A percentile compares a stretch with the other conserved stretches of the same genome.
phyloP scores from a whole-genome alignment of 768 basidiomycete species.

The Antrodiella citrinella region DNA sequence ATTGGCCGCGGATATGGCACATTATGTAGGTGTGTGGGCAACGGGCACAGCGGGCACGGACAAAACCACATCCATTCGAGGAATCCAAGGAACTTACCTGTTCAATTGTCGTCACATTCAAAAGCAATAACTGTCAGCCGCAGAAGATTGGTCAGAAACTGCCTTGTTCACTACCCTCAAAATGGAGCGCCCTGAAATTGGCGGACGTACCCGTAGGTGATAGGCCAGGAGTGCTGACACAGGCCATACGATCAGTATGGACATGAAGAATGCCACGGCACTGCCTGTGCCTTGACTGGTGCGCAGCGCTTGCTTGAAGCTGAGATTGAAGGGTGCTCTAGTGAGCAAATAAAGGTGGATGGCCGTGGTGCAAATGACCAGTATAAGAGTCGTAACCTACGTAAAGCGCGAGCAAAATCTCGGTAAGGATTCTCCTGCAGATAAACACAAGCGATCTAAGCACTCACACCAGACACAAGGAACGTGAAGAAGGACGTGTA shows the following conservation, averaged over 20 bases:
- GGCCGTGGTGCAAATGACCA: constrained; percentile 78
- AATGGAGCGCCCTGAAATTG: neutral
- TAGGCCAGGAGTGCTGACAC: constrained; percentile 72
- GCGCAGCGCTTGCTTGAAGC: constrained; percentile 38
- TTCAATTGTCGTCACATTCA: constrained; percentile 95
- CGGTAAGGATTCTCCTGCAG: too few species aligned
- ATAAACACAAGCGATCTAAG: too few species aligned
- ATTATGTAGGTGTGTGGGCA: neutral
- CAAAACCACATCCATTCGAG: constrained; percentile 7
- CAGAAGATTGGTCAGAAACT: neutral
- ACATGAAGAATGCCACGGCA: constrained; percentile 70
- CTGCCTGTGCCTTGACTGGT: constrained; percentile 55
- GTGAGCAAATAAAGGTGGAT: constrained; percentile 71
- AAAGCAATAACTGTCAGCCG: constrained; percentile 52
- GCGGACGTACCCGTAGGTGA: constrained; percentile 69
- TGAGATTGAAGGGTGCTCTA: constrained; percentile 32
- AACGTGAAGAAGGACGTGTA: constrained; percentile 90
- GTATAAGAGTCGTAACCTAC: constrained; percentile 65
- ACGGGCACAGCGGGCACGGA: constrained; percentile 9
- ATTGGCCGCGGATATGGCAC: constrained; percentile 8
- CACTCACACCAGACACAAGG: constrained; percentile 66
- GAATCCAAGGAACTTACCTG: constrained; percentile 46
- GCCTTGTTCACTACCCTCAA: neutral
- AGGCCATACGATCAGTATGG: constrained; percentile 74
- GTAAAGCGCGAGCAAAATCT: constrained; percentile 2